Conservation (phyloP, 306 rosid genomes). For the Ochetophila trinervis region DNA sequence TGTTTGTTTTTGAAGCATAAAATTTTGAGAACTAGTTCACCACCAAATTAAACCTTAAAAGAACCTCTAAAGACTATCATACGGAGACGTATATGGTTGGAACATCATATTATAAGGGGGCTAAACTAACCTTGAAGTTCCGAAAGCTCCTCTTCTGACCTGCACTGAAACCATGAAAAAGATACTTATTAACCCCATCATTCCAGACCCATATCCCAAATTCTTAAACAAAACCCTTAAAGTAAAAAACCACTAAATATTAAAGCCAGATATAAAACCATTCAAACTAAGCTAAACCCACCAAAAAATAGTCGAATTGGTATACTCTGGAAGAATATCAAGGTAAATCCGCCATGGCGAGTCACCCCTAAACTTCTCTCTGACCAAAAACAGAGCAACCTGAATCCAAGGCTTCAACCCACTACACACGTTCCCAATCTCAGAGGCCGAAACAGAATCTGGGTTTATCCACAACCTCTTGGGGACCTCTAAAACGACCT, state of each 20-base stretch:
- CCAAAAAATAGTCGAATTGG: conserved; percentile 88
- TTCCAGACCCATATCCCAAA: conserved; percentile 7
- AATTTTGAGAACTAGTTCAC: too few relatives aligned
- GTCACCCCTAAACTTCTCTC: conserved; percentile 61
- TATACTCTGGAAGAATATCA: conserved; percentile 58
- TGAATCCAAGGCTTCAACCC: conserved; percentile 86
- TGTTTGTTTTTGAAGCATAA: too few relatives aligned
- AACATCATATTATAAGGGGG: conserved; percentile 15
- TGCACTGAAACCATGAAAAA: conserved; percentile 78
- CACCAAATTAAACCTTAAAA: too few relatives aligned
- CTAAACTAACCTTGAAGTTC: conserved; percentile 73
- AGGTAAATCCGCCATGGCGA: conserved; percentile 77
- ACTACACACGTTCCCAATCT: conserved; percentile 66
- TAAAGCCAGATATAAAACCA: not conserved
- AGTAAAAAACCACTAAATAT: not conserved
- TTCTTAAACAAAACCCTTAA: not conserved
- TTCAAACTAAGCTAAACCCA: conserved; percentile 46
- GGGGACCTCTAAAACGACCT: conserved; percentile 88
- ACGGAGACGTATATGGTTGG: not conserved
- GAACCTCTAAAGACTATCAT: too few relatives aligned
- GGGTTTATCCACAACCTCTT: conserved; percentile 93
- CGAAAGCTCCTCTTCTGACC: conserved; percentile 98
- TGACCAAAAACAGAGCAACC: conserved; percentile 69
- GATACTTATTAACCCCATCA: conserved; percentile 51
- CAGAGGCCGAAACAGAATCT: conserved; percentile 80